These are phyloP conservation scores for Geranium incanum DNA, from an alignment of 441 rosid species.

Conservation along the genomic window DNA sequence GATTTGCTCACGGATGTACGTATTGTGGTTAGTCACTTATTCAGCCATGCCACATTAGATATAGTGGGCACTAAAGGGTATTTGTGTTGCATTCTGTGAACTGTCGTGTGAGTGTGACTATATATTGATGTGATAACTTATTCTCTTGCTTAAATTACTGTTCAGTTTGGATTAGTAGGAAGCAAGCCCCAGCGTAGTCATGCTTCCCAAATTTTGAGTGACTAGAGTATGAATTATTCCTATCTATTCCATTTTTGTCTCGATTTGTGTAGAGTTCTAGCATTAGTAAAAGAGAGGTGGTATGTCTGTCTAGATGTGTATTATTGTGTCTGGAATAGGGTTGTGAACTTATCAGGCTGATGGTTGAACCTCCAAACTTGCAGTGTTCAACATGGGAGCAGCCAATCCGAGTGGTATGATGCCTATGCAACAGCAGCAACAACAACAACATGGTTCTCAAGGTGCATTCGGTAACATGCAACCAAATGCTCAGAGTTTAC, in stretches of 20 bases:
- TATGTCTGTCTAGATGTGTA: no score
- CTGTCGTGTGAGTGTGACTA: neutral
- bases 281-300: neutral
- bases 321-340: no score
- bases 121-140: neutral
- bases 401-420: conserved; percentile 42
- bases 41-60: no score
- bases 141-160: conserved; percentile 19
- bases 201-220: conserved; percentile 66
- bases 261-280: neutral
- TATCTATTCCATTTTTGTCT: neutral
- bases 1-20: neutral
- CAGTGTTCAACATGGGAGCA: conserved; percentile 74
- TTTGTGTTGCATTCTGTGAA: no score
- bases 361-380: conserved; percentile 9
- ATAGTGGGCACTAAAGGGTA: no score
- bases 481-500: conserved; percentile 60
- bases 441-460: conserved; percentile 50
- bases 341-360: neutral
- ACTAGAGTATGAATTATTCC: conserved; percentile 46
- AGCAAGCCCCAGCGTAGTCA: conserved; percentile 66
- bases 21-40: no score
- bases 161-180: conserved; percentile 70
- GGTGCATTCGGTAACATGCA: conserved; percentile 58
- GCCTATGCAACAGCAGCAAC: conserved; percentile 44